These are phyloP conservation scores for Mucuna pruriens DNA, from an alignment of 306 rosid species.

Conservation along the genomic window DNA sequence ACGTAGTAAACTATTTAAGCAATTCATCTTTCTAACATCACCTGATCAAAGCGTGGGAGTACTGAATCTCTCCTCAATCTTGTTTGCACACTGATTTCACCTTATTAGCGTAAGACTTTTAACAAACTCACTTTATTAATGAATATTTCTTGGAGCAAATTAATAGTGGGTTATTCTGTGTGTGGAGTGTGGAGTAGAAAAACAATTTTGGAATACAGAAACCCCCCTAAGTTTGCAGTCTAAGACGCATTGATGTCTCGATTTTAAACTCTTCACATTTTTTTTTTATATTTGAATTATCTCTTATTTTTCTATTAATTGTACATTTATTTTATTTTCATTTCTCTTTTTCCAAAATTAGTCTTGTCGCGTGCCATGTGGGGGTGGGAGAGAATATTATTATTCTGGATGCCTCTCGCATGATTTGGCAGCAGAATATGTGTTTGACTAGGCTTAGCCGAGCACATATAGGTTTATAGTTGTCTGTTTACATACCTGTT, in stretches of 20 bases:
- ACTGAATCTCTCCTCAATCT: too few species aligned
- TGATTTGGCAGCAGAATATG: not conserved
- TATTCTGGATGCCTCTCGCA: not conserved
- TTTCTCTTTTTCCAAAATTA: not conserved
- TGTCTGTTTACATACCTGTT: not conserved
- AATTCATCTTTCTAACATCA: too few species aligned
- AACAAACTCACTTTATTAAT: too few species aligned
- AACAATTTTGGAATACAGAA: too few species aligned
- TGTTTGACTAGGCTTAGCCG: not conserved
- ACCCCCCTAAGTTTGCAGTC: too few species aligned
- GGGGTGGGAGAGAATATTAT: not conserved
- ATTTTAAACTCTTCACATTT: too few species aligned
- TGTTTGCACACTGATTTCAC: conserved; percentile 2
- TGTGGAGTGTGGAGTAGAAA: too few species aligned
- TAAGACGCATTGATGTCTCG: too few species aligned
- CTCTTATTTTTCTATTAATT: not conserved
- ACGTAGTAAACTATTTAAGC: not conserved
- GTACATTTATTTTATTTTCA: not conserved
- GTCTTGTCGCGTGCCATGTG: not conserved
- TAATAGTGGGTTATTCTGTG: conserved; percentile 13
- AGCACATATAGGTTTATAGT: not conserved
- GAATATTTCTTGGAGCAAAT: not conserved
- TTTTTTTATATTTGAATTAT: too few species aligned
- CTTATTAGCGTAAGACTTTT: not conserved
- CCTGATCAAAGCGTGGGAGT: too few species aligned